These are phyloP conservation scores for Calendula officinalis DNA, from an alignment of 129 eudicot genomes.

Conservation along the genomic window DNA sequence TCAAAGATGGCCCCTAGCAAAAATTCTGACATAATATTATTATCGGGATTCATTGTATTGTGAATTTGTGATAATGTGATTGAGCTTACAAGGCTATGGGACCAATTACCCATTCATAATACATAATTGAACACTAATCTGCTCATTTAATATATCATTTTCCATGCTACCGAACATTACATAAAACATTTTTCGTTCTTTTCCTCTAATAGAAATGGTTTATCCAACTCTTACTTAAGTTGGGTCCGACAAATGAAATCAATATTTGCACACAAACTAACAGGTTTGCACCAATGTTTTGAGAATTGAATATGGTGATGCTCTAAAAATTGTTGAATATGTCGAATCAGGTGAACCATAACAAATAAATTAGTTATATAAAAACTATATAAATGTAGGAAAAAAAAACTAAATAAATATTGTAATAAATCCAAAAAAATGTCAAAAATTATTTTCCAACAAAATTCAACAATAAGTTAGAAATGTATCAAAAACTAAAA, in stretches of 20 bases:
- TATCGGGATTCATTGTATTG: conserved; percentile 18
- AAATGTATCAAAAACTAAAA: too few relatives aligned
- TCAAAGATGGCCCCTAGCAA: not conserved
- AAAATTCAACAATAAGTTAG: too few relatives aligned
- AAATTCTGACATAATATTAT: not conserved
- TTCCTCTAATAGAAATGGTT: conserved; percentile 6
- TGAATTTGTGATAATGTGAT: conserved; percentile 13
- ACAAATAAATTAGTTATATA: too few relatives aligned
- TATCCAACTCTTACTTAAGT: conserved; percentile 1
- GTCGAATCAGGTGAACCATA: too few relatives aligned
- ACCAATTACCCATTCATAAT: conserved; percentile 17
- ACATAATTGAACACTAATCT: conserved; percentile 14
- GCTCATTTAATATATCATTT: conserved; percentile 4
- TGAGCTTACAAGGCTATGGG: conserved; percentile 13
- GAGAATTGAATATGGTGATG: too few relatives aligned
- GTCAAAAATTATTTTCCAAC: too few relatives aligned
- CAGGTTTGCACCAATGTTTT: not conserved
- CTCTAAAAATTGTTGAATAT: too few relatives aligned
- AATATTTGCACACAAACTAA: conserved; percentile 30
- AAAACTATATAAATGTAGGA: too few relatives aligned
- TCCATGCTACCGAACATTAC: conserved; percentile 5
- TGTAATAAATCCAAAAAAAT: too few relatives aligned
- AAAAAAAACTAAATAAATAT: too few relatives aligned
- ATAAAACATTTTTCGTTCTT: not conserved
- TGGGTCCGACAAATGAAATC: conserved; percentile 25